Evolutionary conservation across 257 asterid genomes (phyloP).

Genomic region (Coffea canephora): DNA sequence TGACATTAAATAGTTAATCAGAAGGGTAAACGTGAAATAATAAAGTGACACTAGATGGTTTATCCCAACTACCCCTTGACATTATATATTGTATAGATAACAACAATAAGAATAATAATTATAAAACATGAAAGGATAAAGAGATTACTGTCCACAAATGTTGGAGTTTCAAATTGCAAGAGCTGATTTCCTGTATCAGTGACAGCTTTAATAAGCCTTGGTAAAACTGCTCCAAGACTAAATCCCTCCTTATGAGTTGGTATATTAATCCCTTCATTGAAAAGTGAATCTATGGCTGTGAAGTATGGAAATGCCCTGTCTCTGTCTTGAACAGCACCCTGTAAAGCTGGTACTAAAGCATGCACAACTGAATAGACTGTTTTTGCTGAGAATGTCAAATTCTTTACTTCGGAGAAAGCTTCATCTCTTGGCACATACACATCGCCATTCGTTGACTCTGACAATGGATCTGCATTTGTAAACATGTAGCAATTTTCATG

Average conservation of each 20-base stretch:
- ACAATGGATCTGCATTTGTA: conserved; percentile 43
- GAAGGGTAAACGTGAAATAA: no score
- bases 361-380: conserved; percentile 43
- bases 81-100: no score
- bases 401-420: conserved; percentile 55
- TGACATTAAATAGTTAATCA: no score
- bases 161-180: conserved; percentile 55
- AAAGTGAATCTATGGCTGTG: conserved; percentile 55
- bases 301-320: conserved; percentile 45
- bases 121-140: background rate
- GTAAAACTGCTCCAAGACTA: conserved; percentile 25
- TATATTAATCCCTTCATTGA: conserved; percentile 46
- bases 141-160: conserved; percentile 44
- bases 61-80: no score
- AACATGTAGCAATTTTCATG: background rate
- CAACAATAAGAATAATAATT: no score
- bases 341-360: conserved; percentile 38
- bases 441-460: conserved; percentile 35
- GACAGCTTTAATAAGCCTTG: conserved; percentile 42
- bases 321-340: conserved; percentile 8
- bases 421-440: conserved; percentile 76
- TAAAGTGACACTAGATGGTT: no score
- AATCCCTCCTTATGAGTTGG: background rate
- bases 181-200: conserved; percentile 18
- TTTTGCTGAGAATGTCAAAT: conserved; percentile 36